These are phyloP conservation scores for Globisporangium rhizosaccharum DNA, from an alignment of 352 stramenopile genomes.

Conservation along the genomic window DNA sequence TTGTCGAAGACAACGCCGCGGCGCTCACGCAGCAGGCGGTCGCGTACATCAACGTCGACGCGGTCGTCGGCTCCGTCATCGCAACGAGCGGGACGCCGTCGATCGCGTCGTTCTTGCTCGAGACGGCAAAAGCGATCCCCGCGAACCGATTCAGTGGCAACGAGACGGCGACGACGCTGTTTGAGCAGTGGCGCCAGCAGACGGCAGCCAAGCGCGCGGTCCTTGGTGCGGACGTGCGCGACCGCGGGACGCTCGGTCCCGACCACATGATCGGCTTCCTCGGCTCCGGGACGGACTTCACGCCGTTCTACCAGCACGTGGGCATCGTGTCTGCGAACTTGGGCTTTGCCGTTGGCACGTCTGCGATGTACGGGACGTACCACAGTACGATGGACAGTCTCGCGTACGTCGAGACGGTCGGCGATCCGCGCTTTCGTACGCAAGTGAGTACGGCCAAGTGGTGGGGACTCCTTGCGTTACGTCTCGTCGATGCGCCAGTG, in stretches of 20 bases:
- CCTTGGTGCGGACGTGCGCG: not conserved
- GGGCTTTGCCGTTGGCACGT: constrained; percentile 31
- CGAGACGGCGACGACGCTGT: constrained; percentile 22
- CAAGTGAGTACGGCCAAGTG: constrained; percentile 45
- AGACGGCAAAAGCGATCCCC: constrained; percentile 47
- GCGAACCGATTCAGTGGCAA: constrained; percentile 36
- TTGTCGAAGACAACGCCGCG: constrained; percentile 56
- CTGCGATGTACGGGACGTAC: constrained; percentile 58
- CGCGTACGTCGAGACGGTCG: constrained; percentile 50
- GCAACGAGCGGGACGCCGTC: constrained; percentile 55
- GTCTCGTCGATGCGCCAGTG: constrained; percentile 45
- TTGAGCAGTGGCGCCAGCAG: constrained; percentile 30
- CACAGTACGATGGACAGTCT: constrained; percentile 87
- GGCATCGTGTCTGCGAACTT: constrained; percentile 73
- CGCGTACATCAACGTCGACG: constrained; percentile 86
- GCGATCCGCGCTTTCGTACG: constrained; percentile 48
- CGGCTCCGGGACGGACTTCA: constrained; percentile 60
- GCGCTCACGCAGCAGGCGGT: constrained; percentile 49
- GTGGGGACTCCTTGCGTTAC: constrained; percentile 55
- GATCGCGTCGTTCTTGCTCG: constrained; percentile 49
- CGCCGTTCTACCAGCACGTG: constrained; percentile 73
- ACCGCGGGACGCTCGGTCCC: constrained; percentile 21
- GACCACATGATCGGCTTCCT: constrained; percentile 41
- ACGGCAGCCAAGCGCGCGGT: constrained; percentile 17
- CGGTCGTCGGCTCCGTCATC: constrained; percentile 50